Conservation (phyloP, 257 asterid genomes). For the Petunia axillaris region DNA sequence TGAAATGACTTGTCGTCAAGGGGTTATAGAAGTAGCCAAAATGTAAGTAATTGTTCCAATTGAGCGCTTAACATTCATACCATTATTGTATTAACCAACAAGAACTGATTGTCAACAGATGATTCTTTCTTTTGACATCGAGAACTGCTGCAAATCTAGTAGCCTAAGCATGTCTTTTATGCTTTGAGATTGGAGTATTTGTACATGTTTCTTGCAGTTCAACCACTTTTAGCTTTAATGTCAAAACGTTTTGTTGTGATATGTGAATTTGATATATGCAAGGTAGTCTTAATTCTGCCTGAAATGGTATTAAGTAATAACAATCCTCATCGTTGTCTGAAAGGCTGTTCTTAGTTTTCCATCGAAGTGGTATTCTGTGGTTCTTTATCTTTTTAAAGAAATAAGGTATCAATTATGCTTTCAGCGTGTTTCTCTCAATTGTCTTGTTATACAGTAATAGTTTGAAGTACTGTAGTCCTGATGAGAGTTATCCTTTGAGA, state of each 20-base stretch:
- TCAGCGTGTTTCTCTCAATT: neutral
- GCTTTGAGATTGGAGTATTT: neutral
- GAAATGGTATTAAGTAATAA: neutral
- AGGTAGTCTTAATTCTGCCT: neutral
- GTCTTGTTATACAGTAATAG: neutral
- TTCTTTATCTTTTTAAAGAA: neutral
- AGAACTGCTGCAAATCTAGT: neutral
- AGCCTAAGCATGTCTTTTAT: slow-evolving; percentile 11
- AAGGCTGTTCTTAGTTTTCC: neutral
- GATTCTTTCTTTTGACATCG: slow-evolving; percentile 20
- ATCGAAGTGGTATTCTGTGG: neutral
- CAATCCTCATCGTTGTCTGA: neutral
- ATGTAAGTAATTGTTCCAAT: slow-evolving; percentile 59
- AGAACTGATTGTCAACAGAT: neutral
- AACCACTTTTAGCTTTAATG: neutral
- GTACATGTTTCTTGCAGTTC: neutral
- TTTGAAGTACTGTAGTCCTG: neutral
- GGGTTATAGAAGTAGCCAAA: slow-evolving; percentile 90
- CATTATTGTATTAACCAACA: neutral
- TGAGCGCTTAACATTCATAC: neutral
- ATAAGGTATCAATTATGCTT: neutral
- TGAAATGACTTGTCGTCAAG: slow-evolving; percentile 93
- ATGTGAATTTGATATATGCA: neutral
- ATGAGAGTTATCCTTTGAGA: neutral
- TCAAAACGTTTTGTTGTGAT: neutral